Percentiles rank a stretch among this genome's conserved stretches.
Conservation (phyloP, 2,329 filamentous ascomycete species). For the Pseudocercospora cruenta region DNA sequence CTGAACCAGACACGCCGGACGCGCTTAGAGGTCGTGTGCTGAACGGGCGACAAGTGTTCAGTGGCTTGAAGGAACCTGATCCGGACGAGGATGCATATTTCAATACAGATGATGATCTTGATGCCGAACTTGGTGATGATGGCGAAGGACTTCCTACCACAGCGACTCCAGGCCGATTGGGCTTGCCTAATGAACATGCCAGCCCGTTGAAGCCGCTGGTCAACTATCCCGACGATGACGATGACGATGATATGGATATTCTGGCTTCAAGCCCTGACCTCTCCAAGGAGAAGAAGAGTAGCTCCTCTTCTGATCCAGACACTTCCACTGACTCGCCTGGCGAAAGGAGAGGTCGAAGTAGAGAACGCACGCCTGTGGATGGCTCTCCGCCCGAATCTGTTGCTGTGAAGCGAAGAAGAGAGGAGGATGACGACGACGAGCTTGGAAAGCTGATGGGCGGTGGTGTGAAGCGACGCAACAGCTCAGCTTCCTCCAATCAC, state of each 20-base stretch:
- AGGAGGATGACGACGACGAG: slow-evolving; percentile 84
- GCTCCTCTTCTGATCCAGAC: slow-evolving; percentile 34
- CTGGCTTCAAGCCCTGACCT: slow-evolving; percentile 53
- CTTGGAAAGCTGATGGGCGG: slow-evolving; percentile 73
- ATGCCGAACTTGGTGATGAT: slow-evolving; percentile 59
- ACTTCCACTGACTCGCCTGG: slow-evolving; percentile 24
- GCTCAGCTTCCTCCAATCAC: slow-evolving; percentile 31
- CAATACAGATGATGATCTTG: slow-evolving; percentile 84
- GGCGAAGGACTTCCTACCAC: slow-evolving; percentile 39
- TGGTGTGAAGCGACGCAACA: slow-evolving; percentile 49
- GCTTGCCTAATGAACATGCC: slow-evolving; percentile 61
- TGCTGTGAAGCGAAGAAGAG: slow-evolving; percentile 85
- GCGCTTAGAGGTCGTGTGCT: slow-evolving; percentile 44
- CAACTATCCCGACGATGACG: slow-evolving; percentile 90
- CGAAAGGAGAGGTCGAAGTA: slow-evolving; percentile 24
- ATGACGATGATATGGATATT: slow-evolving; percentile 62
- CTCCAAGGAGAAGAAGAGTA: slow-evolving; percentile 37
- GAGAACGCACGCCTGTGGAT: slow-evolving; percentile 32
- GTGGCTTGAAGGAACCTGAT: slow-evolving; percentile 81
- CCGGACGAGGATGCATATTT: slow-evolving; percentile 91
- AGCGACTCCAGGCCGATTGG: slow-evolving; percentile 16
- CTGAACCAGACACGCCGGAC: slow-evolving; percentile 62
- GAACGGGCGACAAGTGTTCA: slow-evolving; percentile 61
- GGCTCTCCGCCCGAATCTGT: slow-evolving; percentile 36
- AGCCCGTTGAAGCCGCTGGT: slow-evolving; percentile 75